These are phyloP conservation scores for Oryza nivara DNA, from an alignment of 176 grass and related monocot genomes.

Conservation along the genomic window DNA sequence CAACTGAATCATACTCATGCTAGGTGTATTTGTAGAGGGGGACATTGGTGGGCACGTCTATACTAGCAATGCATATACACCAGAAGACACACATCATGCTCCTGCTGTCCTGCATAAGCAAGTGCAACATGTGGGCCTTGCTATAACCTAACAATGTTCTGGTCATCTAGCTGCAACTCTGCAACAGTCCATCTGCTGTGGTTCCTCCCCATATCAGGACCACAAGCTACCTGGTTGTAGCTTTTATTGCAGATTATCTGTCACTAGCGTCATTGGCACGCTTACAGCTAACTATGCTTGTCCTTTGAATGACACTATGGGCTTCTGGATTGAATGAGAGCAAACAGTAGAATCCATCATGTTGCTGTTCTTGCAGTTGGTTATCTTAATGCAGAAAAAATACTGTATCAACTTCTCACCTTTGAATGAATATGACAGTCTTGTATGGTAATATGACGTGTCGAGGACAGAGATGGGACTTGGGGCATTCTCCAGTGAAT, in stretches of 20 bases:
- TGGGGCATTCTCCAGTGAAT: slow-evolving; percentile 52
- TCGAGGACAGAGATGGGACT: slow-evolving; percentile 89
- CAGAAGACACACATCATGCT: slow-evolving; percentile 56
- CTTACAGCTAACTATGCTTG: slow-evolving; percentile 77
- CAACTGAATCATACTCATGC: slow-evolving; percentile 31
- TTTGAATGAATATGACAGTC: slow-evolving; percentile 67
- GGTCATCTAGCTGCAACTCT: slow-evolving; percentile 34
- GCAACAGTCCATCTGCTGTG: slow-evolving; percentile 44
- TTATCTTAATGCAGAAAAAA: slow-evolving; percentile 33
- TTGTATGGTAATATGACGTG: slow-evolving; percentile 75
- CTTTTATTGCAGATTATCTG: slow-evolving; percentile 79
- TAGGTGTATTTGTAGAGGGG: slow-evolving; percentile 41
- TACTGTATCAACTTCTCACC: slow-evolving; percentile 60
- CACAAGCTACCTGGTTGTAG: slow-evolving; percentile 56
- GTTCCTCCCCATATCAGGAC: slow-evolving; percentile 52
- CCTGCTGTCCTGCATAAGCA: slow-evolving; percentile 54
- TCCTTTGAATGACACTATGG: slow-evolving; percentile 58
- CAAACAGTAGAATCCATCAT: slow-evolving; percentile 32
- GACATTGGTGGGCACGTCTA: slow-evolving; percentile 61
- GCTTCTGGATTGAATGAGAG: slow-evolving; percentile 52
- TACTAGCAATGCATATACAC: slow-evolving; percentile 49
- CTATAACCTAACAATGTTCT: slow-evolving; percentile 40
- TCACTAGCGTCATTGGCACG: slow-evolving; percentile 53
- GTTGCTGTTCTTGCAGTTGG: slow-evolving; percentile 29
- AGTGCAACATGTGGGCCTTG: slow-evolving; percentile 52